A percentile compares a stretch with the other conserved stretches of the same genome.
phyloP scores from a whole-genome alignment of 768 basidiomycete species.

The Psilocybe azurescens region DNA sequence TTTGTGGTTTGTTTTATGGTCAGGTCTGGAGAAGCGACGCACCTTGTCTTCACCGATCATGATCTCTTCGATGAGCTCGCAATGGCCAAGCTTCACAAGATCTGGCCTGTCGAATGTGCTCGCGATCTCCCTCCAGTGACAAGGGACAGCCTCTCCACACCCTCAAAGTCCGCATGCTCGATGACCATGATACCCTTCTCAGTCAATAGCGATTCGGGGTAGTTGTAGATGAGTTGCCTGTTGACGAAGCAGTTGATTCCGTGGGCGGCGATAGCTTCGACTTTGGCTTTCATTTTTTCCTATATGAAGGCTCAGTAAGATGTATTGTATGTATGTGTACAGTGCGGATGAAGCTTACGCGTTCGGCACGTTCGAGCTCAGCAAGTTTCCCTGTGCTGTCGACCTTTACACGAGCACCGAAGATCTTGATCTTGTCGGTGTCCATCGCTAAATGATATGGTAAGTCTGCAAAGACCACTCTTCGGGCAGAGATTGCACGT shows the following conservation, averaged over 20 bases:
- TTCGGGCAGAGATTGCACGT: slow-evolving; percentile 32
- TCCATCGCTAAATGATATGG: slow-evolving; percentile 80
- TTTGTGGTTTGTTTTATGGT: neutral
- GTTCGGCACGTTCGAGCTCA: slow-evolving; percentile 96
- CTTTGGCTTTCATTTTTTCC: slow-evolving; percentile 99
- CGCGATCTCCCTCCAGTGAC: slow-evolving; percentile 99
- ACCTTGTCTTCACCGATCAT: slow-evolving; percentile 99
- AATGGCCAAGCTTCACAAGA: slow-evolving; percentile 89
- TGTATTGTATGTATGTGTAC: neutral
- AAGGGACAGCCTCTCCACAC: slow-evolving; percentile 93
- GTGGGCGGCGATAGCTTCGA: slow-evolving; percentile 90
- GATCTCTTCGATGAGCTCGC: slow-evolving; percentile 96
- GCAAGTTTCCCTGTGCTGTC: slow-evolving; percentile 97
- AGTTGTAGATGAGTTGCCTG: slow-evolving; percentile 98
- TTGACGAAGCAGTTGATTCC: slow-evolving; percentile 99
- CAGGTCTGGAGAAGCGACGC: slow-evolving; percentile 17
- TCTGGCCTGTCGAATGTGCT: slow-evolving; percentile 95
- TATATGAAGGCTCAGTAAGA: slow-evolving; percentile 31
- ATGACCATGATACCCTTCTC: slow-evolving; percentile 96
- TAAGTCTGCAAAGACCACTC: neutral
- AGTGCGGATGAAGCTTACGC: slow-evolving; percentile 44
- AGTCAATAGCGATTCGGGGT: slow-evolving; percentile 93
- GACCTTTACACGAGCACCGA: slow-evolving; percentile 95
- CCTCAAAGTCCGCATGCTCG: slow-evolving; percentile 99
- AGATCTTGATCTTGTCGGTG: slow-evolving; percentile 99